A percentile compares a stretch with the other conserved stretches of the same genome.
These are phyloP conservation scores for Phaseolus lunatus DNA, from an alignment of 306 rosid genomes.

Conservation along the genomic window DNA sequence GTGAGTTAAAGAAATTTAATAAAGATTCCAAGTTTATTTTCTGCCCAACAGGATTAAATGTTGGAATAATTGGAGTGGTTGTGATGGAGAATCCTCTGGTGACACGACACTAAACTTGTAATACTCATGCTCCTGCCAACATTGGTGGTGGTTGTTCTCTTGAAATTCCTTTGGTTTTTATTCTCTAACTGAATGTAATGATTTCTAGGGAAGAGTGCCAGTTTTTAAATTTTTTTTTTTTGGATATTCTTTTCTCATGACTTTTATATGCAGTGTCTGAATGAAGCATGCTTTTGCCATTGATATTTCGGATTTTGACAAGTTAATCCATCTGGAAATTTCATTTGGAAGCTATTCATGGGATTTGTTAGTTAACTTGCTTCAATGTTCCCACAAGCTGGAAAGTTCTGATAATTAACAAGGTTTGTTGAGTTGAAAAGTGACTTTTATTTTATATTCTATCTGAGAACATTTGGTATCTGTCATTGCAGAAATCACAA, in stretches of 20 bases:
- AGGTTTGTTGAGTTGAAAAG: conserved; percentile 41
- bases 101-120: too few relatives aligned
- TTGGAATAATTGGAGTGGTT: too few relatives aligned
- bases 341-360: conserved; percentile 36
- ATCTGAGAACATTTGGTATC: not conserved
- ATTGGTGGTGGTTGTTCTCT: too few relatives aligned
- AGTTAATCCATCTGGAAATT: conserved; percentile 44
- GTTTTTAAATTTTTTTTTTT: not conserved
- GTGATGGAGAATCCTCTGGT: too few relatives aligned
- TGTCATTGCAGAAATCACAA: conserved; percentile 31
- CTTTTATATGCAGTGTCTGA: conserved; percentile 42
- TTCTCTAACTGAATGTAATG: not conserved
- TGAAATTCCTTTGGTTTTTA: not conserved
- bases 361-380: conserved; percentile 38
- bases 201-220: not conserved
- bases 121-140: too few relatives aligned
- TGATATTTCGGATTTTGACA: conserved; percentile 38
- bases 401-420: conserved; percentile 43
- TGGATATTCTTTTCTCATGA: not conserved
- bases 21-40: too few relatives aligned
- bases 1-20: too few relatives aligned
- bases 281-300: conserved; percentile 22
- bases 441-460: conserved; percentile 4
- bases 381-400: conserved; percentile 24
- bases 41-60: too few relatives aligned